These are phyloP conservation scores for Scedosporium minutisporum DNA, from an alignment of 2,329 filamentous ascomycete genomes.

Conservation along the genomic window DNA sequence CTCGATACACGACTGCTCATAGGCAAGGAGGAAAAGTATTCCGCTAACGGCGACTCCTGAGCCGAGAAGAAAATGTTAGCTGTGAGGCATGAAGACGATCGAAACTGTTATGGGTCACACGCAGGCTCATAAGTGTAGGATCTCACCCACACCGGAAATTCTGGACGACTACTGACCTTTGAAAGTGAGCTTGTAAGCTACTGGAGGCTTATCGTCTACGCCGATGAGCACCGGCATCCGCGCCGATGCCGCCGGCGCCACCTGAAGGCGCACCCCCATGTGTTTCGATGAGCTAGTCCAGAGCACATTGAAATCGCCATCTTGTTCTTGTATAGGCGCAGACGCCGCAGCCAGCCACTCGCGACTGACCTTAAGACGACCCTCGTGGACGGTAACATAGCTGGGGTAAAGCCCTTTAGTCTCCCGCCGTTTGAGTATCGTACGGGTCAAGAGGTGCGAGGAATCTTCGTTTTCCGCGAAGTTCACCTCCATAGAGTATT, in stretches of 20 bases:
- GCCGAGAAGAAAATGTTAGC: neutral
- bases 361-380: slow-evolving; percentile 61
- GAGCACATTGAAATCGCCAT: slow-evolving; percentile 35
- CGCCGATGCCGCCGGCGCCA: slow-evolving; percentile 28
- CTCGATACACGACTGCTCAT: neutral
- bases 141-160: neutral
- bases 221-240: slow-evolving; percentile 44
- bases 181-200: slow-evolving; percentile 62
- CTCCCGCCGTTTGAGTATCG: slow-evolving; percentile 59
- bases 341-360: slow-evolving; percentile 53
- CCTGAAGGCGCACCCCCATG: slow-evolving; percentile 60
- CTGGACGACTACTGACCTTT: slow-evolving; percentile 46
- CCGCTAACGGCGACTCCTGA: neutral
- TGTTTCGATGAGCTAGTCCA: slow-evolving; percentile 58
- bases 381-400: slow-evolving; percentile 56
- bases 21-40: neutral
- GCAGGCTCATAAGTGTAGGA: no score
- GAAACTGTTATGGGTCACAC: neutral
- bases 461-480: slow-evolving; percentile 65
- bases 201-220: slow-evolving; percentile 53
- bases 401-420: slow-evolving; percentile 52
- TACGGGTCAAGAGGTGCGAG: slow-evolving; percentile 60
- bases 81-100: neutral
- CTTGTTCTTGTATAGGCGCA: slow-evolving; percentile 20
- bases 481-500: slow-evolving; percentile 49